Base-by-base conservation (phyloP, 2,329 filamentous ascomycete genomes). In the Mycosphaerella sp. region DNA sequence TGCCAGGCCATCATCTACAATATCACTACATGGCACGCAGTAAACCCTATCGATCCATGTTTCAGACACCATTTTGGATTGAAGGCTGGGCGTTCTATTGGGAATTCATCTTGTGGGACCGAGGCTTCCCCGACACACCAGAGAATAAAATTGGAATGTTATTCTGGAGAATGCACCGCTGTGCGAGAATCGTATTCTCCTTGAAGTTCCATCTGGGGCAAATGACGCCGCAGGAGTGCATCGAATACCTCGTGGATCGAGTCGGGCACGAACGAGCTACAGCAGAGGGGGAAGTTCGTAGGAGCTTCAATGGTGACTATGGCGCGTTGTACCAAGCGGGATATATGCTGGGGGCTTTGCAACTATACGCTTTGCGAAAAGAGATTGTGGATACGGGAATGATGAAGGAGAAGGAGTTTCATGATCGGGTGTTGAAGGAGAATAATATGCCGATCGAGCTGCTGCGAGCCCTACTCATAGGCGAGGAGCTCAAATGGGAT, bases 71-170 rank as follows among this genome's bases (percentile, higher is more conserved):
- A 0, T 83, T 83, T 62, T 82, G 75, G 69, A 75, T 80, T 38
- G 81, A 83, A 64, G 80, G 80, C 14, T 83, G 80, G 80, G 77
- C 80, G 8, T 73, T 82, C 59, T 83, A 83, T 64, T 83, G 80
- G 80, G 81, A 83, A 67, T 71, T 82, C 60, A 64, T 81, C 14
- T 70, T 84, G 12, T 84, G 79, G 79, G 67, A 78, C 41, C 72
- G 77, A 29, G 73, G 73, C 31, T 83, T 81, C 60, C 74, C 76
- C 53, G 68, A 70, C 3, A 71, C 72, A 0, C 72, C 80, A 0
- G 75, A 79, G 55, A 77, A 82, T 57, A 72, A 73, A 39, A 73
- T 83, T 21, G 80, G 80, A 0, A 79, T 81, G 58, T 67, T 84
- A 6, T 83, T 82, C 64, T 83, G 80, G 80, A 74, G 79, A 11